Base-by-base conservation (phyloP, 2,329 filamentous ascomycete genomes). In the Claviceps pazoutovae region DNA sequence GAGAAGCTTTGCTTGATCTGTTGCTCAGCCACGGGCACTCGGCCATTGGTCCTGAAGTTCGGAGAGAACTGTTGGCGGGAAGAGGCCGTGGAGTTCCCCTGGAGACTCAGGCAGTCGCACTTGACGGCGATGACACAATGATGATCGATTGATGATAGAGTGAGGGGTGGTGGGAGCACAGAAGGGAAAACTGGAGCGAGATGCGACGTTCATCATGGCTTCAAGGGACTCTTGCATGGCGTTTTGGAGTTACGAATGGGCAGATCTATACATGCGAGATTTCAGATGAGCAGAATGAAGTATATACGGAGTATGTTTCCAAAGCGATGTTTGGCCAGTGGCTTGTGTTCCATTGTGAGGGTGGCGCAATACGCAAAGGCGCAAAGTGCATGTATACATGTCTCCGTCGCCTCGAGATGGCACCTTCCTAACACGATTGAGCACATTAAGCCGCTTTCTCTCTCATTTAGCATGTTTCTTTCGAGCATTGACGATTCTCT, bases 51-150 rank as follows among this genome's bases (percentile, higher is more conserved):
- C 89, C 93, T 0, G 93, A 97, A 65, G 87, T 97, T 26, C 75
- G 93, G 59, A 81, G 89, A 61, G 91, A 98, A 66, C 65, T 98
- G 62, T 69, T 97, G 47, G 89, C 88, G 26, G 93, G 93, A 2
- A 78, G 93, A 67, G 91, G 89, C 2, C 78, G 93, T 56, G 91
- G 91, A 39, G 80, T 91, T 5, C 66, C 67, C 0, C 64, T 82
- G 21, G 83, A 87, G 65, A 78, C 68, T 57, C 73, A 69, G 62
- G 76, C 61, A 58, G 71, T 68, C 57, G 71, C 64, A 23, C 70
- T 78, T 59, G 82, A 88, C 59, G 90, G 86, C 9, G 88, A 97
- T 65, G 91, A 97, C 71, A 95, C 89, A 16, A 96, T 96, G 88
- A 74, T 89, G 62, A 77, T 89, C 61, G 82, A 79, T 56, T 70